Evolutionary conservation across 2,329 filamentous ascomycete species (phyloP), one percentile per base, ranked within the genome.

Genomic region (Aquanectria penicillioides): DNA sequence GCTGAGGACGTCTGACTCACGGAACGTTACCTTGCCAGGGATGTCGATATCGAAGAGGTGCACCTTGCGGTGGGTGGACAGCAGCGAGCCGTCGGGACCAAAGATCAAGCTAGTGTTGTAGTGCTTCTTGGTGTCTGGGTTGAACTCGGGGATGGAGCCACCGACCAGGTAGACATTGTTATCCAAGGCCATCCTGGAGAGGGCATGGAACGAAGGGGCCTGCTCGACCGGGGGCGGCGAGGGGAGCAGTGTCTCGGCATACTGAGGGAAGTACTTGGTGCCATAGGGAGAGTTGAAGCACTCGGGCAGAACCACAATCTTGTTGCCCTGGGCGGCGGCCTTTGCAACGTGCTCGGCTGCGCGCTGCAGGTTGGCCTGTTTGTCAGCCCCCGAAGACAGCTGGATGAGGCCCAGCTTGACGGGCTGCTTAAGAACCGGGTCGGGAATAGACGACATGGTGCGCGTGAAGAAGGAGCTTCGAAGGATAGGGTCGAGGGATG

Each of bases 271-370:
- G 82, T 89, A 94, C 72, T 93, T 77, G 66, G 89, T 93, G 66
- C 95, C 95, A 78, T 99, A 99, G 8, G 95, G 95, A 36, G 92
- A 96, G 82, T 99, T 99, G 87, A 99, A 99, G 83, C 95, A 99
- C 81, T 99, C 95, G 29, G 95, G 95, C 15, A 99, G 86, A 28
- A 98, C 93, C 65, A 98, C 89, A 59, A 99, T 88, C 56, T 91
- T 88, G 59, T 94, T 93, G 66, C 94, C 94, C 4, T 80, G 80
- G 22, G 81, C 76, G 20, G 93, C 89, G 5, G 95, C 94, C 75
- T 93, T 89, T 62, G 93, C 85, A 57, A 98, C 93, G 74, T 95
- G 94, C 37, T 84, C 82, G 56, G 91, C 89, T 11, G 95, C 94
- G 74, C 89, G 89, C 18, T 83, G 74, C 63, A 99, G 92, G 78